These are phyloP conservation scores for Blastocladiella emersonii DNA, from an alignment of 371 early-diverging fungal species.

Conservation along the genomic window DNA sequence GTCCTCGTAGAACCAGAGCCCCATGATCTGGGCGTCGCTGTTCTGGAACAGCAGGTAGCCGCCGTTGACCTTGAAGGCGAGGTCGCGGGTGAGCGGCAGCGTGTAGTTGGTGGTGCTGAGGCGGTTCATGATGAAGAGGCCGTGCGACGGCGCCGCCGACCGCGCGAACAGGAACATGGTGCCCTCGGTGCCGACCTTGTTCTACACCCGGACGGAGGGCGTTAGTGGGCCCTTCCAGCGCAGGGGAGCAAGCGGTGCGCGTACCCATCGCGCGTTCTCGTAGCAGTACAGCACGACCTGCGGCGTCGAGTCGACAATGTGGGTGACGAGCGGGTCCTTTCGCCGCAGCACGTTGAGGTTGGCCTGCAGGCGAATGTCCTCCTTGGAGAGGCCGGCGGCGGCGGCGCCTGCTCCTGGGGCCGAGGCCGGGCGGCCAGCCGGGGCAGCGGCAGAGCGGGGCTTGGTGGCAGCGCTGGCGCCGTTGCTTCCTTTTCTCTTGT, in stretches of 20 bases:
- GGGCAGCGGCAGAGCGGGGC: too few species aligned
- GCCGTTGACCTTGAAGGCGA: neutral
- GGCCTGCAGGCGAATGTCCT: neutral
- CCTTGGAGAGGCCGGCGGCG: neutral
- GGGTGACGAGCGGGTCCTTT: neutral
- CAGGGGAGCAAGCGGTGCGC: neutral
- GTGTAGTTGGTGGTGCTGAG: neutral
- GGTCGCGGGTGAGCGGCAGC: neutral
- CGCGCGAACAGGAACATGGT: constrained; percentile 1
- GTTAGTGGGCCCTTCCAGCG: neutral
- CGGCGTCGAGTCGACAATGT: constrained; percentile 3
- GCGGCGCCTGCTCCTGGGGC: too few species aligned
- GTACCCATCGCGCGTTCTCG: neutral
- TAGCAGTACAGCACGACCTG: neutral
- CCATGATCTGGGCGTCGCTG: too few species aligned
- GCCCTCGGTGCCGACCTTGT: neutral
- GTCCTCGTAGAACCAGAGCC: neutral
- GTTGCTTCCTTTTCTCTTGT: too few species aligned
- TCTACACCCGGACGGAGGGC: too few species aligned
- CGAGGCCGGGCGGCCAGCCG: too few species aligned
- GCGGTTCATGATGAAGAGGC: constrained; percentile 3
- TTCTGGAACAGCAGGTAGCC: constrained; percentile 1
- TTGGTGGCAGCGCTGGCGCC: too few species aligned
- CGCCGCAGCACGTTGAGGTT: neutral
- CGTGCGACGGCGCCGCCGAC: neutral